Evolutionary conservation across 2,329 filamentous ascomycete genomes (phyloP).

Genomic region (Colletotrichum tabaci): DNA sequence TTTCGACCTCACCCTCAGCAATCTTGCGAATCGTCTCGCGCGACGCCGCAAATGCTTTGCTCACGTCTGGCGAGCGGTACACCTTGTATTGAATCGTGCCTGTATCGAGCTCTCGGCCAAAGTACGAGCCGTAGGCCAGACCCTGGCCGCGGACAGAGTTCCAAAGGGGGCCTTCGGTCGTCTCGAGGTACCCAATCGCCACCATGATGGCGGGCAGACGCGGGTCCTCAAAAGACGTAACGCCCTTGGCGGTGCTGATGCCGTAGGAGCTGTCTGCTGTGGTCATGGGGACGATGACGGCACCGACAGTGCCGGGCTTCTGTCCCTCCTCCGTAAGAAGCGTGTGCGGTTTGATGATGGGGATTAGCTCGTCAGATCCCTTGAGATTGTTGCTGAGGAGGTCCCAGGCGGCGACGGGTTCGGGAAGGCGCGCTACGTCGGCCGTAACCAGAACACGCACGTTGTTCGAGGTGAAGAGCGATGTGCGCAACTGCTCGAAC

Average conservation of each 20-base stretch:
- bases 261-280: slow-evolving; percentile 94
- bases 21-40: slow-evolving; percentile 82
- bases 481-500: slow-evolving; percentile 82
- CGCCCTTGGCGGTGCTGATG: slow-evolving; percentile 80
- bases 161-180: slow-evolving; percentile 95
- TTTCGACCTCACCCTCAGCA: slow-evolving; percentile 77
- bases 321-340: slow-evolving; percentile 83
- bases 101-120: slow-evolving; percentile 82
- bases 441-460: slow-evolving; percentile 88
- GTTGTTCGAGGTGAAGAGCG: slow-evolving; percentile 87
- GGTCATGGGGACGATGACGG: slow-evolving; percentile 89
- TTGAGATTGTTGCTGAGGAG: slow-evolving; percentile 67
- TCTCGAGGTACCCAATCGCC: slow-evolving; percentile 90
- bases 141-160: slow-evolving; percentile 92
- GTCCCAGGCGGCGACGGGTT: slow-evolving; percentile 87
- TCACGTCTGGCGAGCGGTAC: slow-evolving; percentile 91
- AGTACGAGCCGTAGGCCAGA: slow-evolving; percentile 90
- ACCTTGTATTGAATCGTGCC: slow-evolving; percentile 88
- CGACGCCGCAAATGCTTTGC: slow-evolving; percentile 86
- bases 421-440: slow-evolving; percentile 79
- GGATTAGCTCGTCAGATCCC: slow-evolving; percentile 66
- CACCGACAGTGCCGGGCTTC: slow-evolving; percentile 80
- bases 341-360: slow-evolving; percentile 78
- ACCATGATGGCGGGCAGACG: slow-evolving; percentile 88
- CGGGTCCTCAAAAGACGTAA: slow-evolving; percentile 82